Conservation (phyloP, 345 rosid genomes). For the Syzygium aqueum region DNA sequence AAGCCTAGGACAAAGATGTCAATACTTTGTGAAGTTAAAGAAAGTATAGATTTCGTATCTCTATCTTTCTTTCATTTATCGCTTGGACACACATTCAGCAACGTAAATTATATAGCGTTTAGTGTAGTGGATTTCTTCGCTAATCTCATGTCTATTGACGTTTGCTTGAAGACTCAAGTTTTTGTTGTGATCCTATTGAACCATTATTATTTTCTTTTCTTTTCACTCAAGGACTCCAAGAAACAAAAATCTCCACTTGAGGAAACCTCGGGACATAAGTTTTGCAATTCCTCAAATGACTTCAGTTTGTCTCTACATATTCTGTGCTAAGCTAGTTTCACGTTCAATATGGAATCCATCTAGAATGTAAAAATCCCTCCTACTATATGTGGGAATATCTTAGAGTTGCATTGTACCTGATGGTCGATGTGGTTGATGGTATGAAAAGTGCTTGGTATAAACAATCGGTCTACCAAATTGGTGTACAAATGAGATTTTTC, state of each 20-base stretch:
- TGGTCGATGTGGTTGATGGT: background rate
- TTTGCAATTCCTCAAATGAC: background rate
- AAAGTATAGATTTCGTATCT: too few relatives aligned
- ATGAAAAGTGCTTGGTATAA: background rate
- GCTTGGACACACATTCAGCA: background rate
- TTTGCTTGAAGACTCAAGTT: background rate
- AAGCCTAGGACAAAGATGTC: too few relatives aligned
- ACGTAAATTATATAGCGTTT: background rate
- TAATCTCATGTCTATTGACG: too few relatives aligned
- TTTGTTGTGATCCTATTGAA: too few relatives aligned
- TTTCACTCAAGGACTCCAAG: background rate
- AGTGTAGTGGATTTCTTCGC: background rate
- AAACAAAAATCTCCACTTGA: background rate
- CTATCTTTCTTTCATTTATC: too few relatives aligned
- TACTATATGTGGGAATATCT: background rate
- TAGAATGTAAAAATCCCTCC: background rate
- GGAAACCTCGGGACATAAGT: background rate
- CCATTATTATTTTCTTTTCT: too few relatives aligned
- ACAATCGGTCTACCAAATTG: constrained; percentile 12
- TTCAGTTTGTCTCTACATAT: background rate
- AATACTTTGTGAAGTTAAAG: too few relatives aligned
- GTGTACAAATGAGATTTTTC: constrained; percentile 25
- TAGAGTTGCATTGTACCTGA: too few relatives aligned
- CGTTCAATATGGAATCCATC: background rate
- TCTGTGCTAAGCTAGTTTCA: background rate